Base-by-base conservation (phyloP, 2,329 filamentous ascomycete species). In the Penicillium sp. region DNA sequence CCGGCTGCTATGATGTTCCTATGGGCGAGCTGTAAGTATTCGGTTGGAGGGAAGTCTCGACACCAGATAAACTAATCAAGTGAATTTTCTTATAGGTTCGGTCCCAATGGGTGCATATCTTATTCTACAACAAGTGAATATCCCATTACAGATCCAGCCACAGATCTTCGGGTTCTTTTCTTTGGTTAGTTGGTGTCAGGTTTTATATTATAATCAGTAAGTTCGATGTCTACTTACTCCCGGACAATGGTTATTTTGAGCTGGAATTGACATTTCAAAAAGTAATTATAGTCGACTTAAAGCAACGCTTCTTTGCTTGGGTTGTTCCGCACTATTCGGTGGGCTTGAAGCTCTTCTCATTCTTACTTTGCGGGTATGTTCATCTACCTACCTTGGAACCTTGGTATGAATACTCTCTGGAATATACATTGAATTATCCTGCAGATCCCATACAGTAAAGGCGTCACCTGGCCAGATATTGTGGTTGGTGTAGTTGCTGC, bases 1-100 rank as follows among this genome's bases (percentile, higher is more conserved):
- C 85, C 85, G 0, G 79, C 78, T 0, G 64, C 72, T 21, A 88
- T 88, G 85, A 82, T 88, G 77, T 83, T 88, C 60, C 70, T 88
- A 1, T 88, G 85, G 85, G 84, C 82, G n/a, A 67, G 79, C 31
- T 85, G 84, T 74, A 62, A 48, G 71, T 67, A 19, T 1, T 49
- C 6, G 5, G 16, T 49, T 31, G 1, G 13, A 31, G 11, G 19
- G 7, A 9, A 9, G 14, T 23, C 3, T n/a, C 7, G 3, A 39
- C n/a, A 19, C 3, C 16, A 39, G 8, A 23, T 14, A 50, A n/a
- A n/a, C 19, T 23, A 13, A 26, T 29, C 2, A 9, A 33, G 3
- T 44, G n/a, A 7, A 19, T 19, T 19, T 19, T 19, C 7, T 14
- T 33, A 9, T 25, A 78, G 76, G 72, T 43, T 69, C 71, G 23